A percentile compares a stretch with the other conserved stretches of the same genome.
These are phyloP conservation scores for Colletotrichum sojae DNA, from an alignment of 2,329 filamentous ascomycete genomes.

Conservation along the genomic window DNA sequence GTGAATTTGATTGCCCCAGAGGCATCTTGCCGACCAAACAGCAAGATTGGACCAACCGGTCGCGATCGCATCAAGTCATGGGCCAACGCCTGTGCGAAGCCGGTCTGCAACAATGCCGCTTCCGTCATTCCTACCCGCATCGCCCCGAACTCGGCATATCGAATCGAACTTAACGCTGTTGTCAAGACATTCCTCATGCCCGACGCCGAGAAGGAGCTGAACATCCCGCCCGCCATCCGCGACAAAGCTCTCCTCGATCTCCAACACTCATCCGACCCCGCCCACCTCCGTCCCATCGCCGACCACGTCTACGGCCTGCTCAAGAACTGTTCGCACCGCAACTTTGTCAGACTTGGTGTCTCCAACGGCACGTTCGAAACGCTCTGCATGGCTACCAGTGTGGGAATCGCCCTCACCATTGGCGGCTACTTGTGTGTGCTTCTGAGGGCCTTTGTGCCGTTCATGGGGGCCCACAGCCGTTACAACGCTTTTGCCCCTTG, in stretches of 20 bases:
- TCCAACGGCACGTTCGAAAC: constrained; percentile 67
- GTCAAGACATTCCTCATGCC: constrained; percentile 57
- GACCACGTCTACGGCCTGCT: constrained; percentile 63
- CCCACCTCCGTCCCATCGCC: constrained; percentile 57
- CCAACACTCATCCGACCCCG: constrained; percentile 53
- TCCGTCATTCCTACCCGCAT: constrained; percentile 37
- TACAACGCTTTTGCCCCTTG: constrained; percentile 59
- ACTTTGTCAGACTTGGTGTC: constrained; percentile 68
- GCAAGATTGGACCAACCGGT: constrained; percentile 35
- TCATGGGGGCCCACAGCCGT: constrained; percentile 54
- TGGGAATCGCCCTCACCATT: constrained; percentile 58
- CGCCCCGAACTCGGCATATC: constrained; percentile 36
- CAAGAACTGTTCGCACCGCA: constrained; percentile 63
- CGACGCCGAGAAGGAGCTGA: constrained; percentile 61
- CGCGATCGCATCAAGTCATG: constrained; percentile 45
- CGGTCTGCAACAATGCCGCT: constrained; percentile 28
- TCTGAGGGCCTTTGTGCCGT: constrained; percentile 56
- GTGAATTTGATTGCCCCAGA: constrained; percentile 50
- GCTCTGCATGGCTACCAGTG: constrained; percentile 59
- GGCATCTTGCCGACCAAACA: constrained; percentile 45
- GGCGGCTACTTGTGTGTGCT: constrained; percentile 57
- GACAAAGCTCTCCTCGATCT: constrained; percentile 54
- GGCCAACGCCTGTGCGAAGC: constrained; percentile 38
- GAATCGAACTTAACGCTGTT: constrained; percentile 56
- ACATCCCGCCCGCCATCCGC: constrained; percentile 60